Evolutionary conservation across 768 basidiomycete species (phyloP).

Genomic region (Agrocybe pediades): DNA sequence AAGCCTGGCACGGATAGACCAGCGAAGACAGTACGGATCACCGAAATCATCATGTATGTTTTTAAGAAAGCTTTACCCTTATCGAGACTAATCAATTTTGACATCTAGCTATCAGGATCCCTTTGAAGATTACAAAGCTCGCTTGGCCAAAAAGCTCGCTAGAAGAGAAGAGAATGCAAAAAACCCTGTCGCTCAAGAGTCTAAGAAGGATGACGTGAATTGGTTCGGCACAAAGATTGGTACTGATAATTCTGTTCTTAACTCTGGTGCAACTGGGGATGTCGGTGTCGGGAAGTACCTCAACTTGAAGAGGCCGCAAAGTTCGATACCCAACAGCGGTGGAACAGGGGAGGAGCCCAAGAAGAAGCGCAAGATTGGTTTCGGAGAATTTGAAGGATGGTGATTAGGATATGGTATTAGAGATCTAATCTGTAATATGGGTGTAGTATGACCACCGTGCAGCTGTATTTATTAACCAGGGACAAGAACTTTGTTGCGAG

Average conservation of each 20-base stretch:
- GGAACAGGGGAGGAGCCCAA: slow-evolving; percentile 49
- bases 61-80: background rate
- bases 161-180: slow-evolving; percentile 48
- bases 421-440: too few relatives aligned
- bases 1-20: slow-evolving; percentile 89
- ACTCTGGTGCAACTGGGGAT: slow-evolving; percentile 28
- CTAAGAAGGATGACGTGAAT: slow-evolving; percentile 71
- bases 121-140: slow-evolving; percentile 88
- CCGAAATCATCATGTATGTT: slow-evolving; percentile 82
- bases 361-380: slow-evolving; percentile 85
- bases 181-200: slow-evolving; percentile 37
- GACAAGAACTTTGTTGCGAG: slow-evolving; percentile 31
- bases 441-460: background rate
- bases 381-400: slow-evolving; percentile 91
- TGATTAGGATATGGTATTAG: slow-evolving; percentile 29
- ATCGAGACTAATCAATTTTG: background rate
- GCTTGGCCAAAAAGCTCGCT: slow-evolving; percentile 78
- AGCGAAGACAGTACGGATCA: slow-evolving; percentile 81
- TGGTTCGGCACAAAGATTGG: slow-evolving; percentile 93
- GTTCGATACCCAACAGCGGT: slow-evolving; percentile 17
- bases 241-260: slow-evolving; percentile 32
- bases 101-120: slow-evolving; percentile 83
- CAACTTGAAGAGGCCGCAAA: slow-evolving; percentile 49
- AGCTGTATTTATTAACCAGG: slow-evolving; percentile 22
- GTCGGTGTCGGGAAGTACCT: slow-evolving; percentile 84